Base-by-base conservation (phyloP, 1,139 yeast genomes). In the Sugiyamaella castrensis region DNA sequence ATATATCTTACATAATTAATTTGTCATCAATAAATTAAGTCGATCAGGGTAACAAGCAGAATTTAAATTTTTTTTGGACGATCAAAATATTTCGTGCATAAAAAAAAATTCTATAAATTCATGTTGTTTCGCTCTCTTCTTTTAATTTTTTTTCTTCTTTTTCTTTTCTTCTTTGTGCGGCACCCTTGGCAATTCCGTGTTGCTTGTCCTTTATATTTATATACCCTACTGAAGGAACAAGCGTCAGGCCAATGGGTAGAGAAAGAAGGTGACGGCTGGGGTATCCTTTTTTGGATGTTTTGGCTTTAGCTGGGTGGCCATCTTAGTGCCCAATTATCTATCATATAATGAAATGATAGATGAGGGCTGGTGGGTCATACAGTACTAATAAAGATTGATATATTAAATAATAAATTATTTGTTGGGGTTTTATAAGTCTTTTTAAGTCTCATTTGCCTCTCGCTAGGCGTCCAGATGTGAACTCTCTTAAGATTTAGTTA, bases 221-320 rank as follows among this genome's bases (percentile, higher is more conserved):
- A 19, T 19, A 19, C 57, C 60, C 68, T 58, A 62, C 71, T 66
- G 69, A 61, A 65, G 64, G 64, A 62, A 55, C 68, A 74, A 73
- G 83, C 79, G 84, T 79, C 84, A 75, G 73, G 83, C 79, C 79
- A 76, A 71, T 71, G 84, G 84, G 73, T 80, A 80, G 84, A 80
- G 57, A 55, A 70, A 73, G 40, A 37, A 39, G 42, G 48, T 43
- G 47, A 43, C 39, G 43, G 41, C 51, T 43, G 51, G 47, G 51
- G 51, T 32, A 37, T 40, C 53, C 58, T 59, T 19, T n/a, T 19
- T 19, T 19, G 24, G 24, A 19, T 19, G 60, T 62, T 57, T 61
- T 62, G 72, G 79, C 57, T 46, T 51, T 50, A 52, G 45, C 53
- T 48, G 51, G 53, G 52, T 57, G 73, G 44, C 74, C 82, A 75